Conservation (phyloP, 345 rosid species). For the Physaria fendleri region DNA sequence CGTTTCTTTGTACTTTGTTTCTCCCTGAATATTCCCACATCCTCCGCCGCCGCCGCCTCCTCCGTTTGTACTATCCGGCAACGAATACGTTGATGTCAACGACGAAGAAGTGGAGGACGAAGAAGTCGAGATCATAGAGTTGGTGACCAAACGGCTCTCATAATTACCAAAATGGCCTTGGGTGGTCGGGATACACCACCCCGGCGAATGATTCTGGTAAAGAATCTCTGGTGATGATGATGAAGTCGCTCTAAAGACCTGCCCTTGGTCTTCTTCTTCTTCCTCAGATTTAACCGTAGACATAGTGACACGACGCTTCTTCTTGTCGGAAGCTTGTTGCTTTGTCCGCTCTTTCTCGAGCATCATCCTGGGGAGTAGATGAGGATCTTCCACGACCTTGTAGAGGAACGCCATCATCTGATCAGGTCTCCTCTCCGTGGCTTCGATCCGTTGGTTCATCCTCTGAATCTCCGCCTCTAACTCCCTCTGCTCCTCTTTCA, state of each 20-base stretch:
- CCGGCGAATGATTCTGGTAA: slow-evolving; percentile 27
- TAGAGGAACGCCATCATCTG: slow-evolving; percentile 88
- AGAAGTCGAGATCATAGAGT: slow-evolving; percentile 1
- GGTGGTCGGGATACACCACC: slow-evolving; percentile 22
- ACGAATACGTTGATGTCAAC: slow-evolving; percentile 21
- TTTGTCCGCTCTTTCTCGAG: slow-evolving; percentile 43
- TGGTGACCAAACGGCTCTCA: not conserved
- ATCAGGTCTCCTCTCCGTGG: slow-evolving; percentile 78
- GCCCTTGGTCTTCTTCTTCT: slow-evolving; percentile 37
- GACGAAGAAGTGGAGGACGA: slow-evolving; percentile 15
- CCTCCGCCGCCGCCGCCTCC: slow-evolving; percentile 12
- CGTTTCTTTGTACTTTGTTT: slow-evolving; percentile 12
- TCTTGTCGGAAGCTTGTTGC: slow-evolving; percentile 29
- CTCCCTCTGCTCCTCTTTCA: slow-evolving; percentile 64
- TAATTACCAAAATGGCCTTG: slow-evolving; percentile 16
- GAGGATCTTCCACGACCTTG: slow-evolving; percentile 79
- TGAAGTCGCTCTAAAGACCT: slow-evolving; percentile 23
- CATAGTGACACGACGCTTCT: slow-evolving; percentile 46
- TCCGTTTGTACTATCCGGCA: slow-evolving; percentile 24
- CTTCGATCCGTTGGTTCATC: slow-evolving; percentile 66
- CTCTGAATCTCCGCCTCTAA: slow-evolving; percentile 55
- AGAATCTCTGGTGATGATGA: slow-evolving; percentile 40
- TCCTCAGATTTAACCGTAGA: slow-evolving; percentile 39
- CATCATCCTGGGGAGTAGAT: slow-evolving; percentile 61
- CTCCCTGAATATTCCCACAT: slow-evolving; percentile 14